Evolutionary conservation across 2,329 filamentous ascomycete species (phyloP).

Genomic region (Aspergillus pseudoglaucus): DNA sequence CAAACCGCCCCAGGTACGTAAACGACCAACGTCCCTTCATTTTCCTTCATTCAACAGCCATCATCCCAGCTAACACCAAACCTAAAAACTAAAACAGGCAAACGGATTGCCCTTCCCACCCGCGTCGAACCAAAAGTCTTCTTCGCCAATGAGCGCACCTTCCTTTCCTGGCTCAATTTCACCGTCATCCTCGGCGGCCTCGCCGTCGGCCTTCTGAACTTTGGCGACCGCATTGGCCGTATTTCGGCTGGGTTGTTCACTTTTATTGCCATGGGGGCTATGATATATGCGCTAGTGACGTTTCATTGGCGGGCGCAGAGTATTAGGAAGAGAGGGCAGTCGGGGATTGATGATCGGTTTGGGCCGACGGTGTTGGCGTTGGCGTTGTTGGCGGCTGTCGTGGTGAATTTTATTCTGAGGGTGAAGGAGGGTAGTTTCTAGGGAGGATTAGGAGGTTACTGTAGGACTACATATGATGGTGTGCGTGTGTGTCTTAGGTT

Average conservation of each 20-base stretch:
- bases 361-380: slow-evolving; percentile 87
- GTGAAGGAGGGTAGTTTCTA: slow-evolving; percentile 20
- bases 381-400: slow-evolving; percentile 77
- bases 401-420: slow-evolving; percentile 90
- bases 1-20: slow-evolving; percentile 79
- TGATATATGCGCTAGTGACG: slow-evolving; percentile 89
- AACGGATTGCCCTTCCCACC: slow-evolving; percentile 94
- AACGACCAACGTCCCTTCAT: background rate
- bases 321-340: slow-evolving; percentile 83
- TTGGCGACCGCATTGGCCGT: slow-evolving; percentile 88
- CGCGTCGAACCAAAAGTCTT: slow-evolving; percentile 99
- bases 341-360: slow-evolving; percentile 92
- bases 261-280: slow-evolving; percentile 84
- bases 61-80: background rate
- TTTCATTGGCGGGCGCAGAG: slow-evolving; percentile 97
- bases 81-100: slow-evolving; percentile 54
- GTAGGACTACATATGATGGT: no score
- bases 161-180: slow-evolving; percentile 99
- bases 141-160: slow-evolving; percentile 99
- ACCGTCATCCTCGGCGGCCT: slow-evolving; percentile 96
- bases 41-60: slow-evolving; percentile 1
- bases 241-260: slow-evolving; percentile 94
- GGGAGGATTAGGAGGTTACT: no score
- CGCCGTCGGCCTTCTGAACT: slow-evolving; percentile 95
- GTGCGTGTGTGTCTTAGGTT: no score